A percentile compares a stretch with the other conserved stretches of the same genome.
phyloP scores from a whole-genome alignment of 768 basidiomycete genomes.

The Serendipita indica region DNA sequence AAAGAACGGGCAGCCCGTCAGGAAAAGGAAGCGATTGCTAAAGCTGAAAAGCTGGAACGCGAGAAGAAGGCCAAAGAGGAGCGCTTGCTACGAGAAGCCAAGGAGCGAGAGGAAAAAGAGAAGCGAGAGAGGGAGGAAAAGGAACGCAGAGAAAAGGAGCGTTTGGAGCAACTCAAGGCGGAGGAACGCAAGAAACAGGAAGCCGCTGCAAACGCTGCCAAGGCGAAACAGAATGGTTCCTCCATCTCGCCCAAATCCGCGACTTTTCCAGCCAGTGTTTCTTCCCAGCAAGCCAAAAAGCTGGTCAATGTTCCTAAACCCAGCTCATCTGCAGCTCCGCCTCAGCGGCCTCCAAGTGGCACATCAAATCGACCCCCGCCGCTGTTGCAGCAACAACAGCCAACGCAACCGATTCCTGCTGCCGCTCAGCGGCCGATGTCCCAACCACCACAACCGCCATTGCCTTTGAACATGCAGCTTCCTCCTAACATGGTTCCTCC shows the following conservation, averaged over 20 bases:
- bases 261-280: background rate
- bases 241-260: background rate
- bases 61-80: slow-evolving; percentile 54
- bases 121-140: slow-evolving; percentile 21
- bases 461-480: slow-evolving; percentile 29
- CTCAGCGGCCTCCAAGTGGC: background rate
- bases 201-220: slow-evolving; percentile 15
- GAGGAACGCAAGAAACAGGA: slow-evolving; percentile 15
- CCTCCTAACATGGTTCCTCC: slow-evolving; percentile 37
- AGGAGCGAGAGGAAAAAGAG: slow-evolving; percentile 35
- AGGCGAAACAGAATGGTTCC: slow-evolving; percentile 12
- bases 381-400: slow-evolving; percentile 9
- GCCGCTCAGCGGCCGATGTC: slow-evolving; percentile 36
- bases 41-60: slow-evolving; percentile 22
- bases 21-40: slow-evolving; percentile 36
- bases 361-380: background rate
- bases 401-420: background rate
- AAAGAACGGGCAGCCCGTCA: slow-evolving; percentile 35
- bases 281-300: slow-evolving; percentile 2
- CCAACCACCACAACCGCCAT: slow-evolving; percentile 32
- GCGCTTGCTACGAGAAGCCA: slow-evolving; percentile 35
- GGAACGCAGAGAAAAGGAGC: slow-evolving; percentile 13
- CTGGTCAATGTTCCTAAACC: background rate
- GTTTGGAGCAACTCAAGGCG: slow-evolving; percentile 7
- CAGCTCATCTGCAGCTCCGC: background rate